phyloP scores from a whole-genome alignment of 2,329 filamentous ascomycete species.

The Aspergillus bombycis region DNA sequence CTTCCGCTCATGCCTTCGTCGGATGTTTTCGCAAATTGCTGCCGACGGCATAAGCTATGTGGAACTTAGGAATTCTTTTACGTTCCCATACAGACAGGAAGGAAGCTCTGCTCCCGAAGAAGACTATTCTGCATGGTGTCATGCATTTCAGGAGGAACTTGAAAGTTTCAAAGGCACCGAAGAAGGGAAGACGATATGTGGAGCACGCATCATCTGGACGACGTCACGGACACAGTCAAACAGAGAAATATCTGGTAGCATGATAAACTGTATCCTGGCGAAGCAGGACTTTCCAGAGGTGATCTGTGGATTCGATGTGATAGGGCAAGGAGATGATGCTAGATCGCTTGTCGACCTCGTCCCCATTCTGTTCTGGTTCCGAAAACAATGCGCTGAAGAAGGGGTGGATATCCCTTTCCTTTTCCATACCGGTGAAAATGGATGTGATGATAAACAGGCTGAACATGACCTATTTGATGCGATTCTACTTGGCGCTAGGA shows the following conservation, averaged over 20 bases:
- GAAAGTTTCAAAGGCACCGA: constrained; percentile 71
- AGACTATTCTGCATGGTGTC: constrained; percentile 71
- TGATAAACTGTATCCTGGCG: constrained; percentile 83
- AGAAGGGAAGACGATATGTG: constrained; percentile 79
- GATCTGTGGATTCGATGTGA: constrained; percentile 85
- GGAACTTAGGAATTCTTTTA: constrained; percentile 78
- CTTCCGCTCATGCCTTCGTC: constrained; percentile 73
- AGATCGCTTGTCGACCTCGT: constrained; percentile 75
- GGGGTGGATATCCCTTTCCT: constrained; percentile 87
- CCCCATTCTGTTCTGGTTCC: constrained; percentile 91
- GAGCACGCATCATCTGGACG: constrained; percentile 83
- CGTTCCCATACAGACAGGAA: constrained; percentile 68
- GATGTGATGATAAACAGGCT: constrained; percentile 74
- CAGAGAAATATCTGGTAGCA: constrained; percentile 71
- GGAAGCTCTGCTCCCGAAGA: constrained; percentile 67
- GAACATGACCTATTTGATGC: constrained; percentile 90
- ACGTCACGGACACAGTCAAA: constrained; percentile 67
- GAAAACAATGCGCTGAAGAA: constrained; percentile 77
- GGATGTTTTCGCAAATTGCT: constrained; percentile 71
- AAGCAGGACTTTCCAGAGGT: constrained; percentile 79
- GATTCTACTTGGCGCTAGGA: constrained; percentile 79
- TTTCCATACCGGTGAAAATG: constrained; percentile 89
- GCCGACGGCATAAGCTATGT: constrained; percentile 83
- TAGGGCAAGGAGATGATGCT: constrained; percentile 83
- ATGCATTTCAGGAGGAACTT: constrained; percentile 76